Conservation (phyloP, 371 early-diverging fungal species). For the Syncephalis fuscata region DNA sequence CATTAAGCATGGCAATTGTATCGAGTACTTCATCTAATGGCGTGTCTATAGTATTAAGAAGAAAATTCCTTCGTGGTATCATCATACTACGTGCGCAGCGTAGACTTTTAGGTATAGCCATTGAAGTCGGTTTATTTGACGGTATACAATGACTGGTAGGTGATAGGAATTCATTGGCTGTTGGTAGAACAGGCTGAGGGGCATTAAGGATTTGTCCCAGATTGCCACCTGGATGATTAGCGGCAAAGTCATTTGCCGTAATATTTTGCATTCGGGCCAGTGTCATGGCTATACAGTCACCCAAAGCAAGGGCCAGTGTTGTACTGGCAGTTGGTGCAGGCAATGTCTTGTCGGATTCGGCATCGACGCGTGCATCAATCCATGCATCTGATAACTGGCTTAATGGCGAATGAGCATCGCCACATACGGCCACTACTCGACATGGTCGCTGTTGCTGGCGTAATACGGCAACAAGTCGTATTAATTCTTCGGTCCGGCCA, state of each 20-base stretch:
- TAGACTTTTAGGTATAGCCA: too few relatives aligned
- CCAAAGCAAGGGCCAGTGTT: conserved; percentile 35
- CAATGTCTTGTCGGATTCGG: conserved; percentile 24
- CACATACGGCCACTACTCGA: conserved; percentile 33
- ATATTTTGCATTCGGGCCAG: conserved; percentile 26
- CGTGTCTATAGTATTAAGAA: too few relatives aligned
- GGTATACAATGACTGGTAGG: too few relatives aligned
- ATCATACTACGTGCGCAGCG: too few relatives aligned
- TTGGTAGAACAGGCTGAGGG: too few relatives aligned
- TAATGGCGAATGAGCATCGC: conserved; percentile 24
- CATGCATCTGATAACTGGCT: conserved; percentile 34
- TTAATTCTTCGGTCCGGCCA: conserved; percentile 39
- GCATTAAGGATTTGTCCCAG: conserved; percentile 18
- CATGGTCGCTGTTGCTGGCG: conserved; percentile 23
- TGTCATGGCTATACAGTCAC: conserved; percentile 37
- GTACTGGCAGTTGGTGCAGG: conserved; percentile 44
- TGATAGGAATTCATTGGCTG: too few relatives aligned
- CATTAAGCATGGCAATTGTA: too few relatives aligned
- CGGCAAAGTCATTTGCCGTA: conserved; percentile 28
- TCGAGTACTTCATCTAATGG: too few relatives aligned
- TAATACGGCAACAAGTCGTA: conserved; percentile 12
- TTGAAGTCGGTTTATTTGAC: too few relatives aligned
- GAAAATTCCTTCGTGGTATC: too few relatives aligned
- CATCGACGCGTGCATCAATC: conserved; percentile 30
- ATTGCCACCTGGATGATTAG: conserved; percentile 44